phyloP scores from a whole-genome alignment of 2,329 filamentous ascomycete species.

The Achaetomium macrosporum region DNA sequence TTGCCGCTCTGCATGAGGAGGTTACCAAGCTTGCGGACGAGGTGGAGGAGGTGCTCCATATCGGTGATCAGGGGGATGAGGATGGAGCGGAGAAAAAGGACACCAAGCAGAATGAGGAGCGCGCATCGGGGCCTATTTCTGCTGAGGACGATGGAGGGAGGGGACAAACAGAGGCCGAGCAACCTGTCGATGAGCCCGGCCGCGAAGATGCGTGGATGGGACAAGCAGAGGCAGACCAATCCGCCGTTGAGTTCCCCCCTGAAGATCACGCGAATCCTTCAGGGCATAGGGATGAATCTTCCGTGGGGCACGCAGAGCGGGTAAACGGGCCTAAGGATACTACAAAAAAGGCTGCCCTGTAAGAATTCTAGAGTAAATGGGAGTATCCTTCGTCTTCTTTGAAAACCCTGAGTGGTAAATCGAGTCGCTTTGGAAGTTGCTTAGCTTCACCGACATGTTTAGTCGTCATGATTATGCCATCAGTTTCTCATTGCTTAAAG shows the following conservation, averaged over 20 bases:
- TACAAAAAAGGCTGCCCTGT: not conserved
- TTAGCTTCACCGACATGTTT: no score
- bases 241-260: not conserved
- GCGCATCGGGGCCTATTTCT: not conserved
- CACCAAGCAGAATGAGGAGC: not conserved
- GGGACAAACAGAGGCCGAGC: not conserved
- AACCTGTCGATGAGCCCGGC: not conserved
- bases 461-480: no score
- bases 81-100: not conserved
- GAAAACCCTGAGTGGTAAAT: not conserved
- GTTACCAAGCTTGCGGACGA: constrained; percentile 32
- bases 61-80: constrained; percentile 15
- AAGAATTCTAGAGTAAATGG: not conserved
- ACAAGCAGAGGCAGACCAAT: not conserved
- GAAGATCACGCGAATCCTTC: not conserved
- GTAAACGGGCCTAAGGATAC: not conserved
- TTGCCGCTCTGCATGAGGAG: constrained; percentile 38
- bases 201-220: not conserved
- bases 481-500: no score
- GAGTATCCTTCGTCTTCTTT: not conserved
- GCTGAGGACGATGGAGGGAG: not conserved
- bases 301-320: not conserved
- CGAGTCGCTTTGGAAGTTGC: no score
- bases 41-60: constrained; percentile 27
- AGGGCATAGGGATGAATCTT: not conserved